A percentile compares a stretch with the other conserved stretches of the same genome.
Evolutionary conservation across 352 stramenopile species (phyloP).

Genomic region (Globisporangium recalcitrans): DNA sequence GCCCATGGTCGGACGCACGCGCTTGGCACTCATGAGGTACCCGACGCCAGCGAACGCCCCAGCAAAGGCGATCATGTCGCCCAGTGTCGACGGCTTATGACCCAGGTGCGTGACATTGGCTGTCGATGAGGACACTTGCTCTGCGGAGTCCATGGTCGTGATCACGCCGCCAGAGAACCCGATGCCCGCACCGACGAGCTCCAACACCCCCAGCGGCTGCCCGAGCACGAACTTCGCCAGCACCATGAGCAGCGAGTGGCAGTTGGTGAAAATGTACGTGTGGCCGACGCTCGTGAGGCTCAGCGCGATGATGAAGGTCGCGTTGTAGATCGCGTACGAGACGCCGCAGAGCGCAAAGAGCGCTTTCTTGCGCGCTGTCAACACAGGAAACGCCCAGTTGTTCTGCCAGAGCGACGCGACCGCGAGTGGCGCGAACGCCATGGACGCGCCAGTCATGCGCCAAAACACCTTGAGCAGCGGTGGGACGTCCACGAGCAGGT

Average conservation of each 20-base stretch:
- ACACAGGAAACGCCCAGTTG: conserved; percentile 15
- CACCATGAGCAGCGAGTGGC: conserved; percentile 52
- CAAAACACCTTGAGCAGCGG: conserved; percentile 54
- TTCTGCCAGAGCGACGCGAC: conserved; percentile 21
- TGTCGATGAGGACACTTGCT: background rate
- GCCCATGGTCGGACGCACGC: conserved; percentile 29
- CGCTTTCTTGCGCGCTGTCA: conserved; percentile 15
- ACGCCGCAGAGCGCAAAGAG: conserved; percentile 26
- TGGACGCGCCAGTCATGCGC: conserved; percentile 37
- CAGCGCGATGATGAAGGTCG: conserved; percentile 46
- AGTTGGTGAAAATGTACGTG: conserved; percentile 55
- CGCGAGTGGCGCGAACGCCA: conserved; percentile 31
- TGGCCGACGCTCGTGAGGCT: conserved; percentile 48
- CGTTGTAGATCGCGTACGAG: conserved; percentile 40
- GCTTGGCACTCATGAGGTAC: conserved; percentile 45
- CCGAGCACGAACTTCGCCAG: conserved; percentile 37
- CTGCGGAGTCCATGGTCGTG: conserved; percentile 27
- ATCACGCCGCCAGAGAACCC: conserved; percentile 39
- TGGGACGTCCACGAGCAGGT: conserved; percentile 34
- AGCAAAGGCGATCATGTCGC: conserved; percentile 49
- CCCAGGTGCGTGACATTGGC: background rate
- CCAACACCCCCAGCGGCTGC: conserved; percentile 25
- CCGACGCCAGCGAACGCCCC: conserved; percentile 42
- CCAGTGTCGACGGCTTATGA: conserved; percentile 13
- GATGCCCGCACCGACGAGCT: conserved; percentile 34